Base-by-base conservation (phyloP, 1,284 basidiomycete genomes). In the Peniophora sp. region DNA sequence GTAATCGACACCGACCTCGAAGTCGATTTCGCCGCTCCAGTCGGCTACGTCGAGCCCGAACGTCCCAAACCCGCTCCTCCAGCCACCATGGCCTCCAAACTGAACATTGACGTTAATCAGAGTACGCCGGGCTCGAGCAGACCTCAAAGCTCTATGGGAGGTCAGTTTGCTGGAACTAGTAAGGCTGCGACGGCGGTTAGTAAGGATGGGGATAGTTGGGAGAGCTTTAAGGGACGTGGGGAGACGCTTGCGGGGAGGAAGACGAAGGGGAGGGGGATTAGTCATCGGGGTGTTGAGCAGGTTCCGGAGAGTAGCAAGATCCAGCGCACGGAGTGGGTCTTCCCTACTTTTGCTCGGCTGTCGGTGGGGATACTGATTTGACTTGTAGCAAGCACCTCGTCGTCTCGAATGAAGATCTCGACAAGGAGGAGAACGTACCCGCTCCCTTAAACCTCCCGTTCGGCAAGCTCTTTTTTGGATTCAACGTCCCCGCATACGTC, bases 1-100 rank as follows among this genome's bases (percentile, higher is more conserved):
- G 84, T 99, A 54, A 74, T 97, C 53, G 95, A 99, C 63, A 98
- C 95, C 0, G 97, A 99, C 75, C 79, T 99, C 0, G 94, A 97
- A 68, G 91, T 92, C 50, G 87, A 90, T 62, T 89, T 89, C 58
- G 88, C 87, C 16, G 65, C 87, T 1, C 84, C 85, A 11, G 77
- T 87, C 17, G 85, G 85, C 34, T 89, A 87, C 59, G 90, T 96
- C 20, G 97, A 99, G 66, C 97, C 96, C 0, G 85, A 92, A 57
- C 81, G 88, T 39, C 86, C 88, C 5, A 89, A 89, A 50, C 79
- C 89, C 2, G 80, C 83, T 1, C 85, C 94, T 1, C 84, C 86
- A 9, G 69, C 89, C 9, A 98, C 95, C 1, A 98, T 99, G 96
- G 95, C 96, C 0, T 90, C 89, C 49, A 98, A 97, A 69, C 80